Base-by-base conservation (phyloP, 768 basidiomycete genomes). In the Rhizopogon salebrosus region DNA sequence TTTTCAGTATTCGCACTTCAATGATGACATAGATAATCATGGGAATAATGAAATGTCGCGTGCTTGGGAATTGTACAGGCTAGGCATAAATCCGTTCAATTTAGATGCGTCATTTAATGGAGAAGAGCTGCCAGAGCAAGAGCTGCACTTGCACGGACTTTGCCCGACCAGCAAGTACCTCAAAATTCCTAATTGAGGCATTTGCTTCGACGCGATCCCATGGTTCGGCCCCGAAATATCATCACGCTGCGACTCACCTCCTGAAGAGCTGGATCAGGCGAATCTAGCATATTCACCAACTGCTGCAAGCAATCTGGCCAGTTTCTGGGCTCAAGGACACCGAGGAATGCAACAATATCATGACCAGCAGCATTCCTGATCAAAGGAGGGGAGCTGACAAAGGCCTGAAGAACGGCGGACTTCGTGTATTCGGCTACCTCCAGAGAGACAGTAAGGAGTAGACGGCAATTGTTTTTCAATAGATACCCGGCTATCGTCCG, bases 281-380 rank as follows among this genome's bases (percentile, higher is more conserved):
- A 82, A 70, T 94, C 91, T 54, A 95, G 75, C 58, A 88, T 79
- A 61, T 80, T 78, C 41, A 97, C 84, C 27, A 99, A 80, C 58
- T 89, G 82, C 64, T 86, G 83, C 42, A 99, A 75, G 62, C 92
- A 97, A 71, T 98, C 92, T 42, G 95, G 90, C 97, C 97, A 99
- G 64, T 88, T 92, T 64, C 77, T 87, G 2, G 93, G 90, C 63
- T 95, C 94, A 48, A 95, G 75, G 36, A 86, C 87, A 46, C 87
- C 87, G 54, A 98, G 81, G 63, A 98, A 84, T 34, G 89, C 80
- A 46, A 94, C 91, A 61, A 99, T 86, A 69, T 91, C 94, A 63
- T 95, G 91, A 52, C 91, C 89, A 4, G 92, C 92, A 10, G 95
- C 94, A 67, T 91, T 94, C 60, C 95, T 85, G 69, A 98, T 87